Evolutionary conservation across 2,329 filamentous ascomycete species (phyloP).

Genomic region (Cyphellophora attinorum): DNA sequence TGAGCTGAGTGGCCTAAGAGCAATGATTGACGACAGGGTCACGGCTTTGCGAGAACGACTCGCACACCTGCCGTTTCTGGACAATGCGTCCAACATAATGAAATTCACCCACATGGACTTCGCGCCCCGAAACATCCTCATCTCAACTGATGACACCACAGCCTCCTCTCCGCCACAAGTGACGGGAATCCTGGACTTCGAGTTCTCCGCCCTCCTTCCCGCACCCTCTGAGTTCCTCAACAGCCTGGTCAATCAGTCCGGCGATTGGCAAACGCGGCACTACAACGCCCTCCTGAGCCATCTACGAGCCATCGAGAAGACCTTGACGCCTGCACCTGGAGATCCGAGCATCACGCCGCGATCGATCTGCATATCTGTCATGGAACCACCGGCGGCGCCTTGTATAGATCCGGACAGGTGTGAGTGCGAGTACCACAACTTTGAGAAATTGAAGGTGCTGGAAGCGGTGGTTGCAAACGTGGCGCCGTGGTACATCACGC

Average conservation of each 20-base stretch:
- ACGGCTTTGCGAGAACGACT: constrained; percentile 11
- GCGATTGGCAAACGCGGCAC: constrained; percentile 10
- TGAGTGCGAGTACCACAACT: too few species aligned
- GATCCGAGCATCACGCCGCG: too few species aligned
- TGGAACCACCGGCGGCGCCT: constrained; percentile 9
- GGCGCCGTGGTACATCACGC: constrained; percentile 16
- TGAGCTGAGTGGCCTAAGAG: constrained; percentile 1
- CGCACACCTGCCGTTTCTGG: constrained; percentile 4
- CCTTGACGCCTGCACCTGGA: too few species aligned
- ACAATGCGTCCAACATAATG: constrained; percentile 4
- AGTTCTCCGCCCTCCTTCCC: constrained; percentile 23
- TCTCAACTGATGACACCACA: constrained; percentile 10
- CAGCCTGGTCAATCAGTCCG: constrained; percentile 9
- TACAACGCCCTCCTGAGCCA: constrained; percentile 10
- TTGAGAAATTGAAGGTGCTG: too few species aligned
- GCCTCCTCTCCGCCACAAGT: constrained; percentile 10
- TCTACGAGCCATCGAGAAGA: too few species aligned
- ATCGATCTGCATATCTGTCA: too few species aligned
- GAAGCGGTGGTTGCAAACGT: constrained; percentile 10
- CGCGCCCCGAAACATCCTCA: constrained; percentile 20
- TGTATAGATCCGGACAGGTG: too few species aligned
- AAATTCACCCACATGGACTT: constrained; percentile 21
- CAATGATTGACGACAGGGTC: constrained; percentile 8
- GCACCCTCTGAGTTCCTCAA: constrained; percentile 21
- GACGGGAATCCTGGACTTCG: constrained; percentile 23